Base-by-base conservation (phyloP, 2,329 filamentous ascomycete genomes). In the Juglanconis sp. region DNA sequence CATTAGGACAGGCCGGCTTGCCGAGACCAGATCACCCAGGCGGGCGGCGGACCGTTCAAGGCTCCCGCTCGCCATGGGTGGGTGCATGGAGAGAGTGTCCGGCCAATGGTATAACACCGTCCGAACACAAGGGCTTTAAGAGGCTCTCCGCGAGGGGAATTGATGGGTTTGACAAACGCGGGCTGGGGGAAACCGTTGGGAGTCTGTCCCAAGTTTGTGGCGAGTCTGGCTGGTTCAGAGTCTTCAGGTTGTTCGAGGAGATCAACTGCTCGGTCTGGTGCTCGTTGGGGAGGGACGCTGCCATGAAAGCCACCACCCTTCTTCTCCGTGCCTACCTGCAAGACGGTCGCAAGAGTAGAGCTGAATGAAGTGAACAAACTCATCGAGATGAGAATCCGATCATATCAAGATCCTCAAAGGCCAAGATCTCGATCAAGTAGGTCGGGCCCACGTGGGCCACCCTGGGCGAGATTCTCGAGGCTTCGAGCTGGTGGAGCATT, bases 401-500 rank as follows among this genome's bases (percentile, higher is more conserved):
- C 24, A 24, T 24, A 24, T 24, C 24, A 24, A 24, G 24, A 24
- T 24, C 24, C 24, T 24, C 24, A 24, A 24, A 24, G 15, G n/a
- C 44, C 44, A 3, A 17, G 44, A 47, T 47, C 44, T 24, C 24
- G 24, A 24, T 24, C 24, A 24, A 24, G 24, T 24, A 24, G 24
- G 24, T 24, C 24, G 24, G 24, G 24, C 61, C 61, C 61, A 63
- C 61, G 61, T 63, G 61, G 36, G 52, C 54, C 51, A 35, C 40
- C 31, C 52, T 62, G 60, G 61, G 61, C 61, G 61, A 63, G 51
- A 63, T 61, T 63, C 61, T 63, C 61, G 61, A 57, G 54, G 50
- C 11, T 63, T 63, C 58, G 53, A 56, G 13, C 30, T 31, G 53
- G 58, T 56, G 58, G 58, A 52, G 58, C 50, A 30, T 30, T 30